Evolutionary conservation across 1,284 basidiomycete genomes (phyloP).

Genomic region (Amylostereum areolatum): DNA sequence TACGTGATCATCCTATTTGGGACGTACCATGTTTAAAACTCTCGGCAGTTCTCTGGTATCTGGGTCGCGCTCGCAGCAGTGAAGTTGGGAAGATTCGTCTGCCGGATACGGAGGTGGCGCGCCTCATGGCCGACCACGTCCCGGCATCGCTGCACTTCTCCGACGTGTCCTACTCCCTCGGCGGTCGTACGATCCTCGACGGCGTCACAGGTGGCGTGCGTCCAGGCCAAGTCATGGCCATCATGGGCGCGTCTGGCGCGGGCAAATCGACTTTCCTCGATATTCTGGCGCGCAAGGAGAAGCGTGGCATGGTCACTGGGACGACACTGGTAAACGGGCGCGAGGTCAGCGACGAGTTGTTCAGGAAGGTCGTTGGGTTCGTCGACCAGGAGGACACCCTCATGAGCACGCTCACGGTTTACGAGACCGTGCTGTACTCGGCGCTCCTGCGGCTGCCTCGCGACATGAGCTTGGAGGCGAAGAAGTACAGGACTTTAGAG

Average conservation of each 20-base stretch:
- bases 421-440: constrained; percentile 94
- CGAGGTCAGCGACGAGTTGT: constrained; percentile 68
- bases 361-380: constrained; percentile 85
- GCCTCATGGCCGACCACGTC: constrained; percentile 90
- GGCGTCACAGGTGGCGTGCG: constrained; percentile 78
- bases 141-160: constrained; percentile 90
- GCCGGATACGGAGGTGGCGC: constrained; percentile 75
- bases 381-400: constrained; percentile 98
- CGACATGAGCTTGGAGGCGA: constrained; percentile 92
- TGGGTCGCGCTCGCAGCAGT: constrained; percentile 64
- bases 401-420: constrained; percentile 94
- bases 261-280: constrained; percentile 97
- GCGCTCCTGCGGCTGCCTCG: constrained; percentile 85
- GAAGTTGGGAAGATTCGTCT: constrained; percentile 77
- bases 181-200: constrained; percentile 67
- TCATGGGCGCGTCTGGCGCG: constrained; percentile 95
- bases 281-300: constrained; percentile 86
- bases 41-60: constrained; percentile 78
- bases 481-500: constrained; percentile 91
- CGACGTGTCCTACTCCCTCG: constrained; percentile 76
- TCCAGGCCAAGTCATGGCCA: constrained; percentile 87
- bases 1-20: constrained; percentile 19
- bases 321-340: constrained; percentile 84
- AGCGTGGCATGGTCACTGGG: constrained; percentile 75
- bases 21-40: background rate